Base-by-base conservation (phyloP, 257 asterid genomes). In the Solanum neorickii region DNA sequence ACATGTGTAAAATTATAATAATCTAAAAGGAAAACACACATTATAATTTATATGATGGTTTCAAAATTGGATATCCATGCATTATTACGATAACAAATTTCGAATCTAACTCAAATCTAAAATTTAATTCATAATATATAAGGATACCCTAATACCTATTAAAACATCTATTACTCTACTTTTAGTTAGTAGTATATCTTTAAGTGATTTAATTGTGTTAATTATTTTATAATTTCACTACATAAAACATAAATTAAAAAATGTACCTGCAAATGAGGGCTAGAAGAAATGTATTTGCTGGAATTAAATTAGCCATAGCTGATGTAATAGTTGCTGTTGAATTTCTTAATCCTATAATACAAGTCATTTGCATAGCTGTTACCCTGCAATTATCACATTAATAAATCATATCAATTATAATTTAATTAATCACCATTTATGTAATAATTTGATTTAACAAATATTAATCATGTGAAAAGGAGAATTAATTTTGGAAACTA, bases 321-420 rank as follows among this genome's bases (percentile, higher is more conserved):
- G 98, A 92, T 2, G 98, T 97, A 62, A 94, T 91, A 1, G 98
- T 96, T 87, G 98, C 98, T 87, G 96, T 92, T 16, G 99, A 96
- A 86, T 94, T 88, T 89, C 94, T 96, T 31, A 96, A 88, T 42
- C 98, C 99, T 60, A 95, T 91, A 87, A 96, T 91, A 88, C 92
- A 96, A 2, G 98, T 92, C 86, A 94, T 91, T 69, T 96, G 99
- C 86, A 94, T 94, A 88, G 94, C 85, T 4, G 99, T 91, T 7
- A 92, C 96, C 89, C 99, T 96, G 95, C 92, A 39, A 42, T 25
- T 20, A 52, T 16, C 62, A 52, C 62, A 52, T 23, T 23, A 52
- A 52, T 3, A 52, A 16, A 52, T 52, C 23, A 52, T 52, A 52
- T 52, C 23, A 52, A 52, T 52, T 52, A 16, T 52, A 52, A 49